Evolutionary conservation across 1,139 yeast species (phyloP).

Genomic region (Sporopachydermia cereana): DNA sequence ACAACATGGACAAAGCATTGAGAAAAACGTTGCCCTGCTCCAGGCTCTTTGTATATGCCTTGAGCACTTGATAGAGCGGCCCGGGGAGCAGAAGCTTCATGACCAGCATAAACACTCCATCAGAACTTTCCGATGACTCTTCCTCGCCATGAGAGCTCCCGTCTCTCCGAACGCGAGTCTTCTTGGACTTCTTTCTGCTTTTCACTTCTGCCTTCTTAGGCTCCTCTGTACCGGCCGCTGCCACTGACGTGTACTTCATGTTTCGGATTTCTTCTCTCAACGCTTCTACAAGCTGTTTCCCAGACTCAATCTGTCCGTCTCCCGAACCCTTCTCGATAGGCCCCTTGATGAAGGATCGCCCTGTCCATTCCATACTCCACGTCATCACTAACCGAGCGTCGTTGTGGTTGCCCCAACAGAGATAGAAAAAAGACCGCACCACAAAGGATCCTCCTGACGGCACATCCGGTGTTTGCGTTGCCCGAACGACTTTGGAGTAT

Average conservation of each 20-base stretch:
- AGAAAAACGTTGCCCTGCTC: background rate
- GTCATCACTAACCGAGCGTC: conserved; percentile 56
- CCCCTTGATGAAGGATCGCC: conserved; percentile 87
- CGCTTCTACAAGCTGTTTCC: conserved; percentile 47
- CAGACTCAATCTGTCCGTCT: conserved; percentile 76
- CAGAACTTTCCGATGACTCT: conserved; percentile 7
- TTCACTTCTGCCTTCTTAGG: conserved; percentile 9
- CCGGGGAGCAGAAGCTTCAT: background rate
- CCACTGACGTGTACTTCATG: background rate
- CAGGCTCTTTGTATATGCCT: background rate
- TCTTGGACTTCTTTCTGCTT: conserved; percentile 11
- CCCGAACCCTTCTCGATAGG: conserved; percentile 86
- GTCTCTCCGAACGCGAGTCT: conserved; percentile 18
- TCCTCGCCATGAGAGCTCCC: conserved; percentile 13
- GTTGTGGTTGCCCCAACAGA: conserved; percentile 73
- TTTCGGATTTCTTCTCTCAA: conserved; percentile 29
- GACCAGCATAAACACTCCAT: background rate
- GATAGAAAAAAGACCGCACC: conserved; percentile 47
- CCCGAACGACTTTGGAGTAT: conserved; percentile 47
- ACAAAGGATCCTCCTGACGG: conserved; percentile 84
- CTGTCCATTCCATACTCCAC: conserved; percentile 71
- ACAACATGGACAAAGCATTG: background rate
- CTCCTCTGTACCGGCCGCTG: conserved; percentile 13
- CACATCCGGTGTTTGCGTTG: conserved; percentile 83
- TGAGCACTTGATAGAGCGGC: background rate